Percentiles rank a stretch among this genome's conserved stretches.
Evolutionary conservation across 1,284 basidiomycete species (phyloP).

Genomic region (Tremellales sp.): DNA sequence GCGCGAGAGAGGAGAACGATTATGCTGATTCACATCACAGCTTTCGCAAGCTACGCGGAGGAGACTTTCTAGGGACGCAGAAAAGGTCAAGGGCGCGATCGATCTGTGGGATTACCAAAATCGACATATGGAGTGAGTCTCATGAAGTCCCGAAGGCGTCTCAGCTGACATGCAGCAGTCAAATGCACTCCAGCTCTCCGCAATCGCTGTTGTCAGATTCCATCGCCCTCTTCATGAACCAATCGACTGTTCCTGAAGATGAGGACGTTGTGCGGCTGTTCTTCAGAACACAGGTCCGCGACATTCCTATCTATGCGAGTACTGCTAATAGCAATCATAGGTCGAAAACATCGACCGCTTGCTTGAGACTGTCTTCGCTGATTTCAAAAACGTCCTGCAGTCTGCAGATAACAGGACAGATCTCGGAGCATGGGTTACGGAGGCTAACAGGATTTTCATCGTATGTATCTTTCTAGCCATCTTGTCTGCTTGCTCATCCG

Average conservation of each 20-base stretch:
- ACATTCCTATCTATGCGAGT: background rate
- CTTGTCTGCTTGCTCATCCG: constrained; percentile 1
- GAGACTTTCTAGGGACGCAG: constrained; percentile 75
- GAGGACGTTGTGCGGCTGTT: constrained; percentile 80
- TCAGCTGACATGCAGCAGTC: constrained; percentile 16
- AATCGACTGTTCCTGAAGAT: constrained; percentile 48
- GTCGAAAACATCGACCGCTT: constrained; percentile 39
- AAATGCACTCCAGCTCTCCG: constrained; percentile 30
- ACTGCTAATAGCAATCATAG: constrained; percentile 8
- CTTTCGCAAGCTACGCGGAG: constrained; percentile 76
- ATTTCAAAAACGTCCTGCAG: constrained; percentile 24
- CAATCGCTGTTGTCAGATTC: constrained; percentile 48
- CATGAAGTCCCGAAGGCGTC: background rate
- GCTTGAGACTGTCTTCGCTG: constrained; percentile 39
- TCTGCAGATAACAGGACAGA: constrained; percentile 28
- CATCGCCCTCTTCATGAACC: constrained; percentile 40
- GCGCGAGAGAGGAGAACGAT: constrained; percentile 4
- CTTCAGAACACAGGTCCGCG: constrained; percentile 65
- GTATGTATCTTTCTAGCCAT: too few species aligned
- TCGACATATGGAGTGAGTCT: constrained; percentile 45
- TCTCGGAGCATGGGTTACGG: constrained; percentile 55
- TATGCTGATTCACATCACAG: constrained; percentile 49
- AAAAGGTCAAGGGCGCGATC: constrained; percentile 76
- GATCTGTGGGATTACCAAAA: constrained; percentile 84
- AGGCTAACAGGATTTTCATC: constrained; percentile 68